These are phyloP conservation scores for Quercus engelmannii DNA, from an alignment of 306 rosid genomes.

Conservation along the genomic window DNA sequence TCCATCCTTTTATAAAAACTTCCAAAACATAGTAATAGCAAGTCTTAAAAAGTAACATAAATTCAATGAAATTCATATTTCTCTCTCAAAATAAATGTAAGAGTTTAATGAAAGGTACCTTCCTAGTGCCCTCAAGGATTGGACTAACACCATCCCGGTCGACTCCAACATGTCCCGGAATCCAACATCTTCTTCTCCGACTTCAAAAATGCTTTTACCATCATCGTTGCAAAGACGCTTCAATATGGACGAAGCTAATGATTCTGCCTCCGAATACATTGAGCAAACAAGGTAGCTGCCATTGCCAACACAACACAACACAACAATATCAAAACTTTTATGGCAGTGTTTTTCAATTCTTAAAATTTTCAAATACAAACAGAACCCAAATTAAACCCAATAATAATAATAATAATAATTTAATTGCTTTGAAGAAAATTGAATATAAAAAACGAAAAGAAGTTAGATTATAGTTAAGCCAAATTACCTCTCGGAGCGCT, in stretches of 20 bases:
- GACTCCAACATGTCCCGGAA: constrained; percentile 58
- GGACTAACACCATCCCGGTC: constrained; percentile 73
- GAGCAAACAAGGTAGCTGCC: constrained; percentile 76
- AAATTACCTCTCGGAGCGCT: constrained; percentile 67
- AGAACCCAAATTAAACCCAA: neutral
- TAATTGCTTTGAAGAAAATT: too few species aligned
- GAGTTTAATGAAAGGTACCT: constrained; percentile 28
- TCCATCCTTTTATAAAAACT: too few species aligned
- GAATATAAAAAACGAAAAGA: too few species aligned
- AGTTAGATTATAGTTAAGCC: neutral
- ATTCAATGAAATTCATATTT: too few species aligned
- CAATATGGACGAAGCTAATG: constrained; percentile 58
- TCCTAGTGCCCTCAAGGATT: constrained; percentile 57
- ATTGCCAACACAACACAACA: neutral
- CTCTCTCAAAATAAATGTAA: neutral
- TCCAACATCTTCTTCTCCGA: constrained; percentile 6
- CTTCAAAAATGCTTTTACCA: neutral
- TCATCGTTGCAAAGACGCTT: constrained; percentile 27
- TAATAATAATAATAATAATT: too few species aligned
- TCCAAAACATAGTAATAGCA: too few species aligned
- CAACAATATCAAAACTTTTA: neutral
- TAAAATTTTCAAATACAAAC: neutral
- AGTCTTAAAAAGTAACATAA: too few species aligned
- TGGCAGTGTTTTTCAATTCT: neutral
- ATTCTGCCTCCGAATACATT: constrained; percentile 62